Percentiles rank a stretch among this genome's conserved stretches.
phyloP scores from a whole-genome alignment of 2,329 filamentous ascomycete genomes.

The Pyrenophora teres region DNA sequence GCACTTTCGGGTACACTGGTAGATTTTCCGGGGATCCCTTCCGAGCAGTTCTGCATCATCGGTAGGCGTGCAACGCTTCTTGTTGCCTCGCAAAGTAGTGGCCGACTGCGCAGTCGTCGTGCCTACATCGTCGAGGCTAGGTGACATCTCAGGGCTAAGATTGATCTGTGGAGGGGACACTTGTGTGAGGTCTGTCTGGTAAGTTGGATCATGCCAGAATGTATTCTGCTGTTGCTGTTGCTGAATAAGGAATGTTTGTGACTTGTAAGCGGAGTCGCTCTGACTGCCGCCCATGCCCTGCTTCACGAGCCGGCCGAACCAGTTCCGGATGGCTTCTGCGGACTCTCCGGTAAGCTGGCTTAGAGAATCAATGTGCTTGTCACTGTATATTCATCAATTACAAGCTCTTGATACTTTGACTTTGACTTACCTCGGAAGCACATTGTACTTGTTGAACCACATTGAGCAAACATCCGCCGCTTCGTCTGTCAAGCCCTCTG shows the following conservation, averaged over 20 bases:
- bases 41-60: slow-evolving; percentile 34
- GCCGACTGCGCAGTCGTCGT: slow-evolving; percentile 21
- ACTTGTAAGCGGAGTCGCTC: slow-evolving; percentile 45
- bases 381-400: slow-evolving; percentile 21
- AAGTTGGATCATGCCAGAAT: slow-evolving; percentile 25
- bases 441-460: slow-evolving; percentile 47
- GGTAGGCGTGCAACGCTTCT: slow-evolving; percentile 44
- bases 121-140: slow-evolving; percentile 21
- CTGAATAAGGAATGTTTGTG: slow-evolving; percentile 40
- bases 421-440: slow-evolving; percentile 33
- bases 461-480: slow-evolving; percentile 46
- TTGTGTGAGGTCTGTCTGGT: slow-evolving; percentile 20
- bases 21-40: slow-evolving; percentile 44
- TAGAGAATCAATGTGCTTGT: slow-evolving; percentile 43
- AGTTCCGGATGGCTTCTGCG: slow-evolving; percentile 38
- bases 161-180: slow-evolving; percentile 20
- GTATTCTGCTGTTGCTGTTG: slow-evolving; percentile 22
- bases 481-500: slow-evolving; percentile 41
- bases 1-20: slow-evolving; percentile 46
- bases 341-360: slow-evolving; percentile 45
- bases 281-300: slow-evolving; percentile 42
- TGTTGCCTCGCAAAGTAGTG: slow-evolving; percentile 33
- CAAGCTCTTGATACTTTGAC: background rate
- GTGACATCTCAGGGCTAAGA: slow-evolving; percentile 19
- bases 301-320: slow-evolving; percentile 45